Evolutionary conservation across 345 rosid species (phyloP).

Genomic region (Brassica nigra): DNA sequence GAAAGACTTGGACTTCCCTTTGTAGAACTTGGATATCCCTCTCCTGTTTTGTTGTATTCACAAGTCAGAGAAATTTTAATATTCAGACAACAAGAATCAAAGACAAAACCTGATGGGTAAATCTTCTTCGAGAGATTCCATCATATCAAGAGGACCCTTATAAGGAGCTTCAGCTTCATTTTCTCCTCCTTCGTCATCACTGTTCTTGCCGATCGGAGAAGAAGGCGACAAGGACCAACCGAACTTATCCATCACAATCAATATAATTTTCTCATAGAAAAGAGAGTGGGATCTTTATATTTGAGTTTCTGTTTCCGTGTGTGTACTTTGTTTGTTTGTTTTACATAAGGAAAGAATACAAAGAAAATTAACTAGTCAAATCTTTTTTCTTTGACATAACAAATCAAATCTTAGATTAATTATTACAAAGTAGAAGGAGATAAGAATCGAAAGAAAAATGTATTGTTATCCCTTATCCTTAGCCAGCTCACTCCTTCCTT

Average conservation of each 20-base stretch:
- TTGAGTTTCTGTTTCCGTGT: not conserved
- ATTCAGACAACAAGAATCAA: not conserved
- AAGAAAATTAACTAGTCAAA: not conserved
- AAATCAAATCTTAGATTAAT: not conserved
- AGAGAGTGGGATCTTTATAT: not conserved
- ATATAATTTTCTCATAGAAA: not conserved
- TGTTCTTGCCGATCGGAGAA: not conserved
- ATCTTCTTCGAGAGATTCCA: not conserved
- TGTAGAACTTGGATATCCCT: not conserved
- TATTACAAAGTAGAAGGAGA: not conserved
- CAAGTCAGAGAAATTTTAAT: not conserved
- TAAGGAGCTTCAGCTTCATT: not conserved
- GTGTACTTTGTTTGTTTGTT: not conserved
- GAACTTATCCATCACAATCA: not conserved
- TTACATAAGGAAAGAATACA: not conserved
- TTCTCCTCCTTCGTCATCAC: not conserved
- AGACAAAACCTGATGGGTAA: not conserved
- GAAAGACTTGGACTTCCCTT: not conserved
- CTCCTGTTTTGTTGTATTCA: conserved; percentile 1
- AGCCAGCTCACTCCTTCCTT: not conserved
- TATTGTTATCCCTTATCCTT: not conserved
- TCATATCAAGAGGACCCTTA: not conserved
- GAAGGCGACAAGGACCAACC: not conserved
- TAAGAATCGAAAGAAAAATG: not conserved
- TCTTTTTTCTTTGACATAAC: not conserved